phyloP scores from a whole-genome alignment of 305 asterid genomes.

The Striga hermonthica region DNA sequence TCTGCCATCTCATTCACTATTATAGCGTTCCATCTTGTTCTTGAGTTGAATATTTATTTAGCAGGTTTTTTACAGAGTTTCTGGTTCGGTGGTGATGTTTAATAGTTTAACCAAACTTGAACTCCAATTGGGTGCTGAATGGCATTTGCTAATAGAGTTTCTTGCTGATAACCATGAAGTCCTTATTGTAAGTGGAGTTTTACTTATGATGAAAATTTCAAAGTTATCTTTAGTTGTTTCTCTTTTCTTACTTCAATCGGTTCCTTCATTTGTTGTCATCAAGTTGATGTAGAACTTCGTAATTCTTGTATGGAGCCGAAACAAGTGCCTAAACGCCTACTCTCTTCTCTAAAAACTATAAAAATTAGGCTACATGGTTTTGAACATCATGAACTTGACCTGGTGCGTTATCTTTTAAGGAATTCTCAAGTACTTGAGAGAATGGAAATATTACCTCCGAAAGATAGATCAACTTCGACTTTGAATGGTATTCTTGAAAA shows the following conservation, averaged over 20 bases:
- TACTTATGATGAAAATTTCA: neutral
- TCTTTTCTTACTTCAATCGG: neutral
- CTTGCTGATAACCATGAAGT: neutral
- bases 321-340: neutral
- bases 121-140: neutral
- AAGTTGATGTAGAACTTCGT: neutral
- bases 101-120: neutral
- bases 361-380: neutral
- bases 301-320: neutral
- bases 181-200: neutral
- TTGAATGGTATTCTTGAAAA: neutral
- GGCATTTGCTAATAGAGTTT: neutral
- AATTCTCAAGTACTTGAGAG: conserved; percentile 5
- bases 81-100: neutral
- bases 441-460: neutral
- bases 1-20: too few species aligned
- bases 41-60: neutral
- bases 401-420: conserved; percentile 2
- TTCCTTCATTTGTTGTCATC: neutral
- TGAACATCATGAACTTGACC: neutral
- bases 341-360: neutral
- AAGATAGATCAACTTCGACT: too few species aligned
- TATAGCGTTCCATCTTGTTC: neutral
- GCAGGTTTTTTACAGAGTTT: neutral
- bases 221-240: neutral